These are phyloP conservation scores for Fraxinus nigra DNA, from an alignment of 305 asterid genomes.

Conservation along the genomic window DNA sequence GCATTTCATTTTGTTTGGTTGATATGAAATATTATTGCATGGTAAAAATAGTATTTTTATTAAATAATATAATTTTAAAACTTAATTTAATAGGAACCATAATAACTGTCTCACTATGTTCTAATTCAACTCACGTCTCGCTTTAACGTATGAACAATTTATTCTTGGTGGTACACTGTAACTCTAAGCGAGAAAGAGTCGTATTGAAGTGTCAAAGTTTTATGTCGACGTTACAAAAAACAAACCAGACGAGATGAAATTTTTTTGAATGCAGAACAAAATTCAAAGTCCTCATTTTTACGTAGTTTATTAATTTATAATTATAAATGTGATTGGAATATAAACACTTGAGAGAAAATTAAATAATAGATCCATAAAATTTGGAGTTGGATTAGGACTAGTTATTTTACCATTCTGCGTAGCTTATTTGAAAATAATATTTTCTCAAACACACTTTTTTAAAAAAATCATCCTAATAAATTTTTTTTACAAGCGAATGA, in stretches of 20 bases:
- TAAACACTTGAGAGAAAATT: too few species aligned
- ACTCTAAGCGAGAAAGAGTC: background rate
- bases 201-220: background rate
- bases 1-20: background rate
- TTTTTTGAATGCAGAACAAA: background rate
- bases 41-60: background rate
- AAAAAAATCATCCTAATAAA: too few species aligned
- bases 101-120: background rate
- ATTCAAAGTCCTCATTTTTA: too few species aligned
- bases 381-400: background rate
- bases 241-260: background rate
- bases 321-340: too few species aligned
- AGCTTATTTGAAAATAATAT: background rate
- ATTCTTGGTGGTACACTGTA: background rate
- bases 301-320: too few species aligned
- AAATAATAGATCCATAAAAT: too few species aligned
- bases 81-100: background rate
- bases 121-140: background rate
- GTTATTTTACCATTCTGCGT: background rate
- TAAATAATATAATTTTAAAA: too few species aligned
- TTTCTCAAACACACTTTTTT: too few species aligned
- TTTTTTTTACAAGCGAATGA: too few species aligned
- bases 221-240: background rate
- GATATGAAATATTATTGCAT: background rate
- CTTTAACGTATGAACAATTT: background rate